phyloP scores from a whole-genome alignment of 108 stramenopile genomes.

The Aurantiochytrium sp. region DNA sequence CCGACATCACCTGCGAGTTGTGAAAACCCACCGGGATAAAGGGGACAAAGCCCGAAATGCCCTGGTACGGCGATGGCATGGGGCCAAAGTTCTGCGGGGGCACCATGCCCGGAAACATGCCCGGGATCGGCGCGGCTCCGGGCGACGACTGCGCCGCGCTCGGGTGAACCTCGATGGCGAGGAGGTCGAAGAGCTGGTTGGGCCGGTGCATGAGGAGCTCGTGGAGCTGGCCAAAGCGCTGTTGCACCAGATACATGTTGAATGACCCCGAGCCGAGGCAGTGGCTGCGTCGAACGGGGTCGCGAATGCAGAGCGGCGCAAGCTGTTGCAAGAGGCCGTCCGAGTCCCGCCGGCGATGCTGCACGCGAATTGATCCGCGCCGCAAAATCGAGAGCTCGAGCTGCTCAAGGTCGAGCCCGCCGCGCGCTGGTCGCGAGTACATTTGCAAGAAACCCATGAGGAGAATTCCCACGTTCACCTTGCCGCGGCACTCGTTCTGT shows the following conservation, averaged over 20 bases:
- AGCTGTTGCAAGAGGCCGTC: neutral
- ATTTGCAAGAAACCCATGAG: slow-evolving; percentile 29
- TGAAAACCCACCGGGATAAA: neutral
- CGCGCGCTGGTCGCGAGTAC: neutral
- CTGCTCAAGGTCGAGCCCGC: slow-evolving; percentile 1
- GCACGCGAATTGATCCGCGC: neutral
- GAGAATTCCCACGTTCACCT: neutral
- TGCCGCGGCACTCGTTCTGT: neutral
- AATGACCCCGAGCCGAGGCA: neutral
- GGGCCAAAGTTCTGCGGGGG: neutral
- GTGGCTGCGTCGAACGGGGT: neutral
- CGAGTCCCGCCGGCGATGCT: neutral
- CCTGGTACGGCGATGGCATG: neutral
- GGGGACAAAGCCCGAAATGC: neutral
- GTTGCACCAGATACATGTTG: slow-evolving; percentile 5
- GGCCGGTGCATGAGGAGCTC: neutral
- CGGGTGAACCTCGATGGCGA: neutral
- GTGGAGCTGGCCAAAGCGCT: neutral
- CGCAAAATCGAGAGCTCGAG: neutral
- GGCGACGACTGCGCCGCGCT: neutral
- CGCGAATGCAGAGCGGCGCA: neutral
- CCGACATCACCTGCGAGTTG: neutral
- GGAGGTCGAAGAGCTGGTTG: neutral
- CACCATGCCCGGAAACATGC: neutral
- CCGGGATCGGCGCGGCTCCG: neutral